Conservation (phyloP, 805 yeast species). For the Candida caryicola region DNA sequence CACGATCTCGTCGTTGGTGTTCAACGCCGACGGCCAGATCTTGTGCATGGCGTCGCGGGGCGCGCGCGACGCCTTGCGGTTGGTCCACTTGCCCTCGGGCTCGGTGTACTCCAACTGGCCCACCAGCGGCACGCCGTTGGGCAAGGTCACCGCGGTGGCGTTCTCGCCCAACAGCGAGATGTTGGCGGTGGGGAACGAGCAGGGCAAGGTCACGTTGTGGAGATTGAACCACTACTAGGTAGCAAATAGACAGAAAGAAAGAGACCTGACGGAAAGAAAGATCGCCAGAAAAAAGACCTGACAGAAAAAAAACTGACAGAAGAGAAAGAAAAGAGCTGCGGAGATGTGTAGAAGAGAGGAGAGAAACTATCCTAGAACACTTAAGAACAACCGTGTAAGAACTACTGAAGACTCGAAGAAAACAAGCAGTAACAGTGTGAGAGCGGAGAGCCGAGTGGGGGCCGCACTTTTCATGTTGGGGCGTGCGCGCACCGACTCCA, state of each 20-base stretch:
- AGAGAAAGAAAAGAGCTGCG: too few species aligned
- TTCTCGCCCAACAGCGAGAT: conserved; percentile 82
- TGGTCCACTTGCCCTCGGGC: conserved; percentile 85
- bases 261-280: too few species aligned
- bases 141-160: conserved; percentile 78
- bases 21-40: conserved; percentile 86
- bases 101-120: conserved; percentile 95
- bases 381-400: too few species aligned
- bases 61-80: conserved; percentile 77
- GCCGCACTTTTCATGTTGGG: too few species aligned
- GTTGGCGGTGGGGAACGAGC: conserved; percentile 87
- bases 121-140: conserved; percentile 92
- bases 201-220: conserved; percentile 89
- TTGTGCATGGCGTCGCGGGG: conserved; percentile 82
- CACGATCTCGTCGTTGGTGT: conserved; percentile 66
- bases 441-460: too few species aligned
- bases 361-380: too few species aligned
- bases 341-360: too few species aligned
- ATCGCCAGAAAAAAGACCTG: too few species aligned
- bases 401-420: too few species aligned
- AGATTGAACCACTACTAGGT: conserved; percentile 67
- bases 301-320: too few species aligned
- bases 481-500: background rate
- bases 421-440: background rate
- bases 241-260: too few species aligned